Evolutionary conservation across 805 yeast genomes (phyloP).

Genomic region (Candida maltosa): DNA sequence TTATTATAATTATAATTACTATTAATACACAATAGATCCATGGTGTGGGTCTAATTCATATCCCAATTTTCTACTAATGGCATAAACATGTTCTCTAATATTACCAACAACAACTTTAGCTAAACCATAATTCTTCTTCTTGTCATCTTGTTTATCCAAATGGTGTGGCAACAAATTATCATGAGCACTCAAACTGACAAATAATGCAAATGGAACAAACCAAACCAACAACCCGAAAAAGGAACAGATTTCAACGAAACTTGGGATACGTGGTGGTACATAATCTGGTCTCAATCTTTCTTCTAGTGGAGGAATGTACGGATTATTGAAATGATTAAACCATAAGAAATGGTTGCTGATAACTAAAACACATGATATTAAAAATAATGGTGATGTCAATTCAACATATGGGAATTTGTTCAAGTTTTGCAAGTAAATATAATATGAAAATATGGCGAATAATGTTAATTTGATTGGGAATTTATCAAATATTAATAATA

Average conservation of each 20-base stretch:
- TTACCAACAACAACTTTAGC: constrained; percentile 64
- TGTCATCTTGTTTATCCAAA: constrained; percentile 23
- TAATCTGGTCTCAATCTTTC: constrained; percentile 57
- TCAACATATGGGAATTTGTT: constrained; percentile 80
- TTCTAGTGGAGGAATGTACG: constrained; percentile 67
- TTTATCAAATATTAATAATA: constrained; percentile 69
- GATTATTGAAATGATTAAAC: constrained; percentile 80
- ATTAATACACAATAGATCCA: constrained; percentile 26
- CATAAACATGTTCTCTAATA: constrained; percentile 45
- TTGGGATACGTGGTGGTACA: constrained; percentile 65
- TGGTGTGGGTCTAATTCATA: constrained; percentile 57
- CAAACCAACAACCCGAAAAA: constrained; percentile 92
- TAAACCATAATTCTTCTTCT: constrained; percentile 48
- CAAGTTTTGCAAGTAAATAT: constrained; percentile 73
- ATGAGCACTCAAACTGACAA: constrained; percentile 87
- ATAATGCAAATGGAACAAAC: constrained; percentile 90
- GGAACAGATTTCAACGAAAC: constrained; percentile 88
- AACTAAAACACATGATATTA: constrained; percentile 69
- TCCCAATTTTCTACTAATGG: constrained; percentile 55
- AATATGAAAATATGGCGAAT: constrained; percentile 70
- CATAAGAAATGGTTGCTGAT: constrained; percentile 80
- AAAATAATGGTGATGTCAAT: constrained; percentile 66
- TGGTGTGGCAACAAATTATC: constrained; percentile 79
- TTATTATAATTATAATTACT: background rate
- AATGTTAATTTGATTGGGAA: constrained; percentile 68